Evolutionary conservation across 2,329 filamentous ascomycete species (phyloP).

Genomic region (Aspergillus pseudoglaucus): DNA sequence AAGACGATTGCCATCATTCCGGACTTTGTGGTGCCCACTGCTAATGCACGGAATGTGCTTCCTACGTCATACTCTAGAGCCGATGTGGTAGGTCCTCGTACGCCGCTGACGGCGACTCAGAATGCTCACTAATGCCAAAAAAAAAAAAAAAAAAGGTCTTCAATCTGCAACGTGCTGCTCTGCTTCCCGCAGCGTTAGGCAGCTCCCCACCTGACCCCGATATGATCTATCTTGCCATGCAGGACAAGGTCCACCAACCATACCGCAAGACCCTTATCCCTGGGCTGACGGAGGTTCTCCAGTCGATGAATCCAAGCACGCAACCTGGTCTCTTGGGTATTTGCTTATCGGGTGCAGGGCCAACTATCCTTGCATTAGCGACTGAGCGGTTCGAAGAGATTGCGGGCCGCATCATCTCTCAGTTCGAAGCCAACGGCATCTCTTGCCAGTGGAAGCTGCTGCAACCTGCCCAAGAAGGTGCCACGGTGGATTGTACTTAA

Average conservation of each 20-base stretch:
- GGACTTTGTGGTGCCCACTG: slow-evolving; percentile 91
- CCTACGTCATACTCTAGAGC: slow-evolving; percentile 71
- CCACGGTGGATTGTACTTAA: slow-evolving; percentile 26
- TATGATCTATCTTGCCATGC: slow-evolving; percentile 96
- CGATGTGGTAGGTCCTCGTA: slow-evolving; percentile 62
- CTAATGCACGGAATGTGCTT: slow-evolving; percentile 78
- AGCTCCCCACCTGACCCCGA: slow-evolving; percentile 85
- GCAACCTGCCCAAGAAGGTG: slow-evolving; percentile 68
- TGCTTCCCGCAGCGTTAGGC: slow-evolving; percentile 82
- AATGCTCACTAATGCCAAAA: no score
- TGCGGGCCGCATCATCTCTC: slow-evolving; percentile 67
- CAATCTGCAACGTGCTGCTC: slow-evolving; percentile 88
- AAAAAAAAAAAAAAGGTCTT: slow-evolving; percentile 54
- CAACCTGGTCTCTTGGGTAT: slow-evolving; percentile 88
- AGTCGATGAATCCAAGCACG: slow-evolving; percentile 79
- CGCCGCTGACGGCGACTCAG: not conserved
- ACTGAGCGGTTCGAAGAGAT: slow-evolving; percentile 86
- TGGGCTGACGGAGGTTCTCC: slow-evolving; percentile 81
- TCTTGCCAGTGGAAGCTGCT: slow-evolving; percentile 80
- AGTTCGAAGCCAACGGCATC: slow-evolving; percentile 62
- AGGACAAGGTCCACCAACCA: slow-evolving; percentile 95
- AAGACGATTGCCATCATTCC: slow-evolving; percentile 96
- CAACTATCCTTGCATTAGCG: slow-evolving; percentile 87
- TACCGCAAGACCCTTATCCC: slow-evolving; percentile 90
- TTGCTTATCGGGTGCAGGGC: slow-evolving; percentile 88